phyloP scores from a whole-genome alignment of 805 yeast genomes.

The Nakazawaea ambrosiae region DNA sequence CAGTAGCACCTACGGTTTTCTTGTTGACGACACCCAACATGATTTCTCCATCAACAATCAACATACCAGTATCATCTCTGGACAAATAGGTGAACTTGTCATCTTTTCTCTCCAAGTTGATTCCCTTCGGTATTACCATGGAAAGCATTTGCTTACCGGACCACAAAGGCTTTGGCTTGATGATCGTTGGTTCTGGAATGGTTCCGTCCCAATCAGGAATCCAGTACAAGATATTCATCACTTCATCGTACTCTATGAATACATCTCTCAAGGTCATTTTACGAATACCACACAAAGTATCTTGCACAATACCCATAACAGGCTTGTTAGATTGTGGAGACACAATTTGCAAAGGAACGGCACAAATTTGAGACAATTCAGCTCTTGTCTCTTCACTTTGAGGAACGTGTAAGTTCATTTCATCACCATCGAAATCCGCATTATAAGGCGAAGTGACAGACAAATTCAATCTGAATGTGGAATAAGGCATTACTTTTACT shows the following conservation, averaged over 20 bases:
- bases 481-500: slow-evolving; percentile 97
- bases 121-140: slow-evolving; percentile 92
- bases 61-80: slow-evolving; percentile 94
- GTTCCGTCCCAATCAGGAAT: slow-evolving; percentile 99
- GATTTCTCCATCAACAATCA: slow-evolving; percentile 90
- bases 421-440: slow-evolving; percentile 99
- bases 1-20: slow-evolving; percentile 97
- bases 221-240: slow-evolving; percentile 96
- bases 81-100: slow-evolving; percentile 77
- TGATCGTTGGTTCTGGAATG: slow-evolving; percentile 89
- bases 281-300: slow-evolving; percentile 94
- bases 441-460: slow-evolving; percentile 99
- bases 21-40: slow-evolving; percentile 98
- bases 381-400: slow-evolving; percentile 98
- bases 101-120: slow-evolving; percentile 88
- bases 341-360: slow-evolving; percentile 95
- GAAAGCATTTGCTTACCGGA: slow-evolving; percentile 93
- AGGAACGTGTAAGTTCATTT: slow-evolving; percentile 98
- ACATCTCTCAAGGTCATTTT: slow-evolving; percentile 89
- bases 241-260: slow-evolving; percentile 86
- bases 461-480: slow-evolving; percentile 91
- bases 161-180: slow-evolving; percentile 96
- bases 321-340: slow-evolving; percentile 99
- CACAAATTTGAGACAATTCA: slow-evolving; percentile 89
- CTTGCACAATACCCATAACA: slow-evolving; percentile 99